Evolutionary conservation across 1,284 basidiomycete species (phyloP).

Genomic region (Melampsora americana): DNA sequence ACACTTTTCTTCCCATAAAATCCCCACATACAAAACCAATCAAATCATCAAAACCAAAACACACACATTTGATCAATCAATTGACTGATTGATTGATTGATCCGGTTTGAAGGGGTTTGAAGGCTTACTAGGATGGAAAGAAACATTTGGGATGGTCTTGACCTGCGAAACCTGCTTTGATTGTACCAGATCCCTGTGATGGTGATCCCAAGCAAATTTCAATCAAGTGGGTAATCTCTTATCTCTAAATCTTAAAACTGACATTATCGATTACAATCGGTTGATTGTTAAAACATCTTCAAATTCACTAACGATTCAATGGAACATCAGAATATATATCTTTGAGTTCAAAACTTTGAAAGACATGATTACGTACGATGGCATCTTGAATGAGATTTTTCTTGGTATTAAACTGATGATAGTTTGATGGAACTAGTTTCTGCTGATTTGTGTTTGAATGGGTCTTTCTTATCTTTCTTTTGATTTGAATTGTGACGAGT

Average conservation of each 20-base stretch:
- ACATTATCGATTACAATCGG: conserved; percentile 96
- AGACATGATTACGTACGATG: no score
- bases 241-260: conserved; percentile 50
- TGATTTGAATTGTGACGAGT: no score
- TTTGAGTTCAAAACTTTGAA: no score
- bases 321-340: background rate
- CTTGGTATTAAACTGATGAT: no score
- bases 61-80: no score
- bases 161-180: conserved; percentile 96
- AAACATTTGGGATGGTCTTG: conserved; percentile 97
- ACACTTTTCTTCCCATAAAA: conserved; percentile 62
- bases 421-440: no score
- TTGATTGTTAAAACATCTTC: conserved; percentile 78
- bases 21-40: background rate
- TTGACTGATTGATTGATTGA: conserved; percentile 53
- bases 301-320: conserved; percentile 26
- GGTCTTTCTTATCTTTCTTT: no score
- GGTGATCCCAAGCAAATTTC: no score
- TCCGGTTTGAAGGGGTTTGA: conserved; percentile 44
- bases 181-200: conserved; percentile 88
- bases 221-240: background rate
- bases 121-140: conserved; percentile 91
- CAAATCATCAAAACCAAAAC: conserved; percentile 49
- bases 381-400: no score
- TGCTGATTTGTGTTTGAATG: no score